phyloP scores from a whole-genome alignment of 768 basidiomycete genomes.

The Phylloporus sp. region DNA sequence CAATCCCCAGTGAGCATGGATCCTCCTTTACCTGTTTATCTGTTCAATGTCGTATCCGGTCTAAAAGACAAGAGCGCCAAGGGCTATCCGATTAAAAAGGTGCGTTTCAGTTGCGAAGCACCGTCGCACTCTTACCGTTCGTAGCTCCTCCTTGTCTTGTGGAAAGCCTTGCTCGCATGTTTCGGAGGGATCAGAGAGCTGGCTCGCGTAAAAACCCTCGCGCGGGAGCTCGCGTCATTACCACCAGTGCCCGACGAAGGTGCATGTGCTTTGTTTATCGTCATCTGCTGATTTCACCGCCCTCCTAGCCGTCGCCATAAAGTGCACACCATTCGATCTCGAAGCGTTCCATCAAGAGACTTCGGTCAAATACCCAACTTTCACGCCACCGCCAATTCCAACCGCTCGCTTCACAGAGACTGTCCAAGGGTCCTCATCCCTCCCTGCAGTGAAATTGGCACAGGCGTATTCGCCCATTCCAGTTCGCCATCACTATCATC shows the following conservation, averaged over 20 bases:
- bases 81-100: slow-evolving; percentile 97
- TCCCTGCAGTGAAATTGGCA: slow-evolving; percentile 63
- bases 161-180: slow-evolving; percentile 91
- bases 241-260: slow-evolving; percentile 47
- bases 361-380: slow-evolving; percentile 93
- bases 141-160: slow-evolving; percentile 86
- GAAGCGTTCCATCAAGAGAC: slow-evolving; percentile 87
- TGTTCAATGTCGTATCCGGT: slow-evolving; percentile 86
- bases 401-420: slow-evolving; percentile 29
- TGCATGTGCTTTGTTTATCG: slow-evolving; percentile 19
- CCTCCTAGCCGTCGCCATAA: slow-evolving; percentile 58
- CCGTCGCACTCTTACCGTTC: slow-evolving; percentile 4
- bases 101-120: slow-evolving; percentile 24
- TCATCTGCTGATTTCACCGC: slow-evolving; percentile 5
- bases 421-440: slow-evolving; percentile 25
- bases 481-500: slow-evolving; percentile 90
- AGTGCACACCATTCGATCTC: slow-evolving; percentile 88
- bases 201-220: slow-evolving; percentile 72
- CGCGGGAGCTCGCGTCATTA: slow-evolving; percentile 81
- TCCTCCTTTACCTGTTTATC: slow-evolving; percentile 87
- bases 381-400: slow-evolving; percentile 54
- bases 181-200: slow-evolving; percentile 91
- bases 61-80: slow-evolving; percentile 91
- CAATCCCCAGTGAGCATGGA: slow-evolving; percentile 80
- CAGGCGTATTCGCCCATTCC: slow-evolving; percentile 93